phyloP scores from a whole-genome alignment of 768 basidiomycete species.

The Panaeolus cyanescens region DNA sequence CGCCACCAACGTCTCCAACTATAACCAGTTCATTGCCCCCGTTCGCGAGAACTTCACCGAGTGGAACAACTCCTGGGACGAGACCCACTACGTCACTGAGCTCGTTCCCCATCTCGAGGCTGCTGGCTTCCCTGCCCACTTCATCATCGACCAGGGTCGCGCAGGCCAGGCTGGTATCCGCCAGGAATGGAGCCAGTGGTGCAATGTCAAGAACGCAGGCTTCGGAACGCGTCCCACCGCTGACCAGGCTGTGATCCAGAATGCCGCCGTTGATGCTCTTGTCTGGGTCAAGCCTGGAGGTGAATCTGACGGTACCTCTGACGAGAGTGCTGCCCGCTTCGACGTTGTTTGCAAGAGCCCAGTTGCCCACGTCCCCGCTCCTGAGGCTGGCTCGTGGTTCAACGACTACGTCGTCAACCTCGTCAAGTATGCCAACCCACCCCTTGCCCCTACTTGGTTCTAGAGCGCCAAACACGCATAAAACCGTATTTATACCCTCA shows the following conservation, averaged over 20 bases:
- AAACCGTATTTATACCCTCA: neutral
- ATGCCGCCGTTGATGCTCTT: constrained; percentile 35
- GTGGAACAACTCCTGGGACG: constrained; percentile 30
- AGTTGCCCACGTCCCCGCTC: constrained; percentile 29
- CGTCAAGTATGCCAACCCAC: constrained; percentile 51
- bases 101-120: constrained; percentile 30
- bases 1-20: constrained; percentile 34
- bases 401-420: constrained; percentile 50
- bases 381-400: constrained; percentile 40
- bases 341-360: constrained; percentile 27
- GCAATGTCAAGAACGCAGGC: constrained; percentile 28
- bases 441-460: constrained; percentile 26
- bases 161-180: constrained; percentile 26
- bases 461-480: neutral
- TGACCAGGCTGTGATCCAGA: constrained; percentile 17
- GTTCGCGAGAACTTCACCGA: constrained; percentile 24
- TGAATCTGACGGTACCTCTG: constrained; percentile 39
- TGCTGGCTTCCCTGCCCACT: constrained; percentile 32
- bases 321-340: constrained; percentile 30
- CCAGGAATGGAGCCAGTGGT: constrained; percentile 20
- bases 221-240: constrained; percentile 36
- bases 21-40: constrained; percentile 29
- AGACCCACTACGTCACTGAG: constrained; percentile 29
- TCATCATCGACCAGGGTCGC: constrained; percentile 38
- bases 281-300: constrained; percentile 46